phyloP scores from a whole-genome alignment of 78 protist species.

The Anaeramoeba flamelloides region DNA sequence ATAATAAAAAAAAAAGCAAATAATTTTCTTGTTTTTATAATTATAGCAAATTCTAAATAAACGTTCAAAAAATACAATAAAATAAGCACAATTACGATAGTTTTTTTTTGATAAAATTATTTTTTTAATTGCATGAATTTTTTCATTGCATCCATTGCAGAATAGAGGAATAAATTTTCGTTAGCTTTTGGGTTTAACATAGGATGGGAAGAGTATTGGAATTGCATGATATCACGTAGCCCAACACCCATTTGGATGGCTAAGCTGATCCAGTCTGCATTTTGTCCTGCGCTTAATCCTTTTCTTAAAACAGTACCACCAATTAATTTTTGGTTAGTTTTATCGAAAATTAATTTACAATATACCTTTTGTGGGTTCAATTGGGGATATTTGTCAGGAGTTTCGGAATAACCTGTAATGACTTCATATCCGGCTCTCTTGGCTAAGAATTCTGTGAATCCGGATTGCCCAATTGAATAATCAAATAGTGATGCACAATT shows the following conservation, averaged over 20 bases:
- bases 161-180: neutral
- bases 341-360: neutral
- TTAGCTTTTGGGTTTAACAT: neutral
- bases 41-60: too few relatives aligned
- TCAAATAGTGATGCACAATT: neutral
- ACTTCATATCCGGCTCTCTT: neutral
- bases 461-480: neutral
- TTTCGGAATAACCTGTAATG: neutral
- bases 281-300: neutral
- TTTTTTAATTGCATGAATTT: too few relatives aligned
- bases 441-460: neutral
- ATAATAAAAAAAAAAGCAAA: too few relatives aligned
- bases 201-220: neutral
- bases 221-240: neutral
- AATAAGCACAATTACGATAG: too few relatives aligned
- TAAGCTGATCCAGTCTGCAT: neutral
- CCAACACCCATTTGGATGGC: neutral
- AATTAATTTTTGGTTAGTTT: neutral
- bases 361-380: neutral
- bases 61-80: too few relatives aligned
- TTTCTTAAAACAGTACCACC: neutral
- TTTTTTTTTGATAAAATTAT: too few relatives aligned
- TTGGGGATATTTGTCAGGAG: neutral
- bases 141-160: neutral
- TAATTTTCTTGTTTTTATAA: too few relatives aligned